Evolutionary conservation across 352 stramenopile genomes (phyloP).

Genomic region (Globisporangium camurandrum): DNA sequence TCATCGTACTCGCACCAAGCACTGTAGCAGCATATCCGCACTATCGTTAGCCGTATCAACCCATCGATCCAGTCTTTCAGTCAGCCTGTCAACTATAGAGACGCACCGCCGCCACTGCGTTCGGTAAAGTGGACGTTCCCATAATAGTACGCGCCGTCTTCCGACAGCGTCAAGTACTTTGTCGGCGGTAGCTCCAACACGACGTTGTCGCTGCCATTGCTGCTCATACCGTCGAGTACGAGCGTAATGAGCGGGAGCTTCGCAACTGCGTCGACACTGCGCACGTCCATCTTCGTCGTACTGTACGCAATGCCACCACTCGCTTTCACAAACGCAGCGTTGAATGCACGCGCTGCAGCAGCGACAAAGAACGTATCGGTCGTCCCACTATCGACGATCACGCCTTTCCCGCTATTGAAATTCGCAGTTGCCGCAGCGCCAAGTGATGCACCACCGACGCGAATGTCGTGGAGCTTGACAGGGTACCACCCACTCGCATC

Average conservation of each 20-base stretch:
- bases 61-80: background rate
- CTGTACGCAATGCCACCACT: conserved; percentile 42
- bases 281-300: conserved; percentile 46
- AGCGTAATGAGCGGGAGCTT: conserved; percentile 60
- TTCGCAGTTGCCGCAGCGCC: conserved; percentile 22
- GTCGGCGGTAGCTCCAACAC: conserved; percentile 50
- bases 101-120: conserved; percentile 61
- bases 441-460: conserved; percentile 46
- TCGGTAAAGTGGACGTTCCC: conserved; percentile 82
- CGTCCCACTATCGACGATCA: conserved; percentile 83
- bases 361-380: conserved; percentile 79
- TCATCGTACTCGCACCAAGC: conserved; percentile 69
- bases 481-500: conserved; percentile 60
- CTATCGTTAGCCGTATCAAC: conserved; percentile 2
- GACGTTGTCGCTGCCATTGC: conserved; percentile 34
- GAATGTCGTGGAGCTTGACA: conserved; percentile 76
- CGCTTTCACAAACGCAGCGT: conserved; percentile 34
- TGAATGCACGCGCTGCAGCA: conserved; percentile 41
- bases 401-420: conserved; percentile 65
- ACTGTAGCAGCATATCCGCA: conserved; percentile 24
- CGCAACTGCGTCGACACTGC: conserved; percentile 23
- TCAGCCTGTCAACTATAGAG: background rate
- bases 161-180: conserved; percentile 55
- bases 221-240: conserved; percentile 29
- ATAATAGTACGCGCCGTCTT: conserved; percentile 36